phyloP scores from a whole-genome alignment of 2,329 filamentous ascomycete species.

The Shiraia sp. region DNA sequence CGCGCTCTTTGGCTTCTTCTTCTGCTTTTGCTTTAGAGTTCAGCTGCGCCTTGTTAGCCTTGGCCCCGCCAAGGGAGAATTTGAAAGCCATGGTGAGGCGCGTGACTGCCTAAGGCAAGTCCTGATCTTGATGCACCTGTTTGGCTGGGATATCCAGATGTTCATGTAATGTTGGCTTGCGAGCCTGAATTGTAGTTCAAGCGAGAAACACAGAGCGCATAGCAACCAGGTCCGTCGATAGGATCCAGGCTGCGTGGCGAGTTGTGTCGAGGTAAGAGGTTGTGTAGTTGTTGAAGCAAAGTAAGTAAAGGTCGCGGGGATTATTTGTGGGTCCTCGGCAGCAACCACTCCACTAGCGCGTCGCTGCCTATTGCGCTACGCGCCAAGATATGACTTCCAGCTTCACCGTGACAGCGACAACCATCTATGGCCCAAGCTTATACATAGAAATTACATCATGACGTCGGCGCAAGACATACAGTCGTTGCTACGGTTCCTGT shows the following conservation, averaged over 20 bases:
- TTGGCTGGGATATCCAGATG: too few relatives aligned
- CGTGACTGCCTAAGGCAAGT: too few relatives aligned
- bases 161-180: too few relatives aligned
- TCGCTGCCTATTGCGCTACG: slow-evolving; percentile 3
- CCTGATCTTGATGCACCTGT: too few relatives aligned
- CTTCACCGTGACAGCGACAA: neutral
- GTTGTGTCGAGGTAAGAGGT: too few relatives aligned
- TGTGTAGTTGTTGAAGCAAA: too few relatives aligned
- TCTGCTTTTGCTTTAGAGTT: slow-evolving; percentile 35
- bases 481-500: slow-evolving; percentile 59
- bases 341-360: slow-evolving; percentile 20
- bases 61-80: slow-evolving; percentile 31
- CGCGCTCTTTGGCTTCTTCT: slow-evolving; percentile 35
- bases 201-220: too few relatives aligned
- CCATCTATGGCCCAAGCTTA: neutral
- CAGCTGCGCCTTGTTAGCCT: slow-evolving; percentile 28
- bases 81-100: slow-evolving; percentile 32
- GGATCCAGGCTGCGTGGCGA: too few relatives aligned
- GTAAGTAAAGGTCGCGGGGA: slow-evolving; percentile 13
- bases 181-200: too few relatives aligned
- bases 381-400: neutral
- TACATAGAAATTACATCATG: slow-evolving; percentile 21
- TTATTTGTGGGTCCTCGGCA: slow-evolving; percentile 9
- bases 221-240: too few relatives aligned
- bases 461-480: slow-evolving; percentile 47